A percentile compares a stretch with the other conserved stretches of the same genome.
phyloP scores from a whole-genome alignment of 352 stramenopile species.

The Globisporangium sylvaticum region DNA sequence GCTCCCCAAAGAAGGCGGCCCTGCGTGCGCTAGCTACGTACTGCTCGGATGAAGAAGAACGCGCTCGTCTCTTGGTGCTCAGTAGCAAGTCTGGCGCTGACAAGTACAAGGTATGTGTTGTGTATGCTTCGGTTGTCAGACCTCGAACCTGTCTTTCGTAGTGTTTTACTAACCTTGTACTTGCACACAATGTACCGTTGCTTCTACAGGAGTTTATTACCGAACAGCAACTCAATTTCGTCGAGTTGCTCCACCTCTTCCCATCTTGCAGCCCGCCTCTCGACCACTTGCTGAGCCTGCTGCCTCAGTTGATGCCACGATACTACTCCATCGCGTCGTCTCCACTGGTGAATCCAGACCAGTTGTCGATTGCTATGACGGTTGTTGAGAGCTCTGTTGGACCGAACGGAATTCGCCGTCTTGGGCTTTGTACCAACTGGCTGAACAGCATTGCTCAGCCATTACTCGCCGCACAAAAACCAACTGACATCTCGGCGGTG shows the following conservation, averaged over 20 bases:
- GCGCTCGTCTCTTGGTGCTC: conserved; percentile 53
- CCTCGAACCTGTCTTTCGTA: not conserved
- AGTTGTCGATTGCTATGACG: conserved; percentile 88
- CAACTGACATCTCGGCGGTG: conserved; percentile 6
- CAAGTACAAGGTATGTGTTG: conserved; percentile 49
- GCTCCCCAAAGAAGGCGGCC: conserved; percentile 70
- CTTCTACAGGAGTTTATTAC: conserved; percentile 69
- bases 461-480: conserved; percentile 12
- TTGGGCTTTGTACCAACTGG: conserved; percentile 67
- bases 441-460: conserved; percentile 44
- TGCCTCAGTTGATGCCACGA: conserved; percentile 89
- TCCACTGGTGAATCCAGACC: conserved; percentile 64
- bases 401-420: conserved; percentile 29
- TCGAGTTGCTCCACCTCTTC: conserved; percentile 92
- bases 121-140: not conserved
- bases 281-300: conserved; percentile 77
- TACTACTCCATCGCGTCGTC: conserved; percentile 96
- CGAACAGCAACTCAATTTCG: conserved; percentile 84
- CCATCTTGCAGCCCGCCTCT: conserved; percentile 89
- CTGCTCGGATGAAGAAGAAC: conserved; percentile 61
- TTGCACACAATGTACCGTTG: not conserved
- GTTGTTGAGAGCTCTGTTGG: conserved; percentile 85
- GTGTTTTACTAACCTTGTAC: not conserved
- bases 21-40: conserved; percentile 61
- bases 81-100: conserved; percentile 64